phyloP scores from a whole-genome alignment of 495 filamentous ascomycete genomes.

The Penicillium steckii region DNA sequence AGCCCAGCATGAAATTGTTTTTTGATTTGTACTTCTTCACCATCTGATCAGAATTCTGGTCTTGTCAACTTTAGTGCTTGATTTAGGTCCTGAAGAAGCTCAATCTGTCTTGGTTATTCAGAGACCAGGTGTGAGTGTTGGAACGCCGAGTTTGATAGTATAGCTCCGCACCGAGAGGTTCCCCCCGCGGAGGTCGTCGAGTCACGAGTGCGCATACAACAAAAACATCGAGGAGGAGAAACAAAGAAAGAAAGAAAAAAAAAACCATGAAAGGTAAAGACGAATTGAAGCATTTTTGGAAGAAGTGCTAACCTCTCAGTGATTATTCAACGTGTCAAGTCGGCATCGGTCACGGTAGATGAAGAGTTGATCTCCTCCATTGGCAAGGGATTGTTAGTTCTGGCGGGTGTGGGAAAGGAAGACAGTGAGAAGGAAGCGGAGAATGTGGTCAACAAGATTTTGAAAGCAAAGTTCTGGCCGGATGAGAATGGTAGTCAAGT shows the following conservation, averaged over 20 bases:
- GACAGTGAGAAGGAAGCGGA: conserved; percentile 90
- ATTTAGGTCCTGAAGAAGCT: no score
- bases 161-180: no score
- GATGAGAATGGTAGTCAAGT: conserved; percentile 49
- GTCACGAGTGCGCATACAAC: no score
- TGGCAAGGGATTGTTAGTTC: conserved; percentile 83
- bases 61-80: no score
- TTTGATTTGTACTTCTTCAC: no score
- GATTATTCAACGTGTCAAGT: conserved; percentile 91
- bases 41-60: no score
- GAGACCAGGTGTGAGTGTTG: no score
- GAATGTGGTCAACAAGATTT: conserved; percentile 74
- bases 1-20: no score
- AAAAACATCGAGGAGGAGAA: no score
- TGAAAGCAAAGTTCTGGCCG: conserved; percentile 90
- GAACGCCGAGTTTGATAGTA: no score
- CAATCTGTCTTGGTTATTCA: no score
- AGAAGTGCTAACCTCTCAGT: conserved; percentile 47
- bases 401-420: conserved; percentile 86
- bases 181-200: no score
- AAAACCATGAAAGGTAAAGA: conserved; percentile 52
- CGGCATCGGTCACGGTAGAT: conserved; percentile 98
- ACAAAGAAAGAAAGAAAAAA: neutral
- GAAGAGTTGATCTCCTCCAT: conserved; percentile 85
- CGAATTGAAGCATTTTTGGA: neutral